phyloP scores from a whole-genome alignment of 2,329 filamentous ascomycete genomes.

The Talaromyces verruculosus region DNA sequence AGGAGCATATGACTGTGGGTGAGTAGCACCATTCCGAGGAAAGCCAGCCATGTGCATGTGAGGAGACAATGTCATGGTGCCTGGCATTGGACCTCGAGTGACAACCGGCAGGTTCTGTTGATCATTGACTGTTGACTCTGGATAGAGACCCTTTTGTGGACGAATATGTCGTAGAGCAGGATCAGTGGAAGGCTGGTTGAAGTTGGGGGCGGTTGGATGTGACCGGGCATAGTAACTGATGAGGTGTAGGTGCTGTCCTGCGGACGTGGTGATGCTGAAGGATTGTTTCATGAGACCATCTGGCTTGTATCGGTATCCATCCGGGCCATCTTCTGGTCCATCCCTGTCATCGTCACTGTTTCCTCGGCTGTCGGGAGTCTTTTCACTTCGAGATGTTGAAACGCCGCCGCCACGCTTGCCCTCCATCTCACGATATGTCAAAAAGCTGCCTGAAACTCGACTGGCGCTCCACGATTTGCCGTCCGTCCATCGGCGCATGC shows the following conservation, averaged over 20 bases:
- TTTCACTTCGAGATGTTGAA: conserved; percentile 61
- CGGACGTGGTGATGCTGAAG: conserved; percentile 95
- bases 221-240: conserved; percentile 95
- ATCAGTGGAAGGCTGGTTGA: conserved; percentile 81
- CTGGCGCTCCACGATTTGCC: conserved; percentile 99
- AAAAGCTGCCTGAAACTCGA: conserved; percentile 92
- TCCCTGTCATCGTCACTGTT: conserved; percentile 80
- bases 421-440: conserved; percentile 98
- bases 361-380: conserved; percentile 79
- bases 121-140: conserved; percentile 90
- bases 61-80: conserved; percentile 53
- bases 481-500: conserved; percentile 98
- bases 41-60: conserved; percentile 58
- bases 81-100: conserved; percentile 69
- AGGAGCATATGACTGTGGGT: conserved; percentile 42
- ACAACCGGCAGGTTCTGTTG: conserved; percentile 76
- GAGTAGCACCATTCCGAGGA: conserved; percentile 44
- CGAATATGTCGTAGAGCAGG: conserved; percentile 76
- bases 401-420: conserved; percentile 75
- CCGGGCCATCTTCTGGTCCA: conserved; percentile 69
- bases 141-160: conserved; percentile 92
- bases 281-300: conserved; percentile 99
- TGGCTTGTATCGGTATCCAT: conserved; percentile 91
- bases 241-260: conserved; percentile 86
- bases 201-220: conserved; percentile 67